phyloP scores from a whole-genome alignment of 2,329 filamentous ascomycete species.

The Davidsoniella virescens region DNA sequence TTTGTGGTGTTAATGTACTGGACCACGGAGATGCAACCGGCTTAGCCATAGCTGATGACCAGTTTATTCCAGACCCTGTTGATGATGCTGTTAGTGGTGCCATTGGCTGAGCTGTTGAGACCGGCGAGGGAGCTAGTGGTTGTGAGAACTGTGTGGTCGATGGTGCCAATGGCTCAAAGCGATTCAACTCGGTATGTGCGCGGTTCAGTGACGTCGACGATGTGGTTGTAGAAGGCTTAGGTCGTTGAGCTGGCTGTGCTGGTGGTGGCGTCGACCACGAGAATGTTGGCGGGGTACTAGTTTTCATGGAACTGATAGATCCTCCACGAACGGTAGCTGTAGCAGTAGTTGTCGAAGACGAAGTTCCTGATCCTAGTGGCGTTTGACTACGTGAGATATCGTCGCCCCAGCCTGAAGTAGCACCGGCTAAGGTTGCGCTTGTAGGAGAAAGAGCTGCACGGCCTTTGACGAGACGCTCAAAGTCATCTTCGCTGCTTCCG shows the following conservation, averaged over 20 bases:
- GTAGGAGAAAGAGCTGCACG: conserved; percentile 19
- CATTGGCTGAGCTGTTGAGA: conserved; percentile 32
- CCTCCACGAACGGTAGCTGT: conserved; percentile 18
- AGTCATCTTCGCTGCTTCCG: conserved; percentile 52
- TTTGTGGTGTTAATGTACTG: not conserved
- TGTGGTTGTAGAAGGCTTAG: conserved; percentile 32
- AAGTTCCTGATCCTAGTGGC: too few species aligned
- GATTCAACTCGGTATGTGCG: conserved; percentile 29
- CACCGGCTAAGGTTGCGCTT: conserved; percentile 24
- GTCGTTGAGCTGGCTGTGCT: conserved; percentile 17
- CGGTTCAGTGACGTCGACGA: conserved; percentile 17
- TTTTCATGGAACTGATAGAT: not conserved
- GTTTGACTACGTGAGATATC: conserved; percentile 6
- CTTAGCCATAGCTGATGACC: not conserved
- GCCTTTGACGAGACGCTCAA: conserved; percentile 79
- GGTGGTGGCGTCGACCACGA: conserved; percentile 47
- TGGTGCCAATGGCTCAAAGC: conserved; percentile 39
- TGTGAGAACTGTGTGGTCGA: conserved; percentile 47
- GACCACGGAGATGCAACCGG: not conserved
- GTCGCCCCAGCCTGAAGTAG: conserved; percentile 34
- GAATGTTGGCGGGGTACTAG: conserved; percentile 29
- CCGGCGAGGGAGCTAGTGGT: conserved; percentile 23
- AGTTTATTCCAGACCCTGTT: not conserved
- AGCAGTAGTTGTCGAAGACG: not conserved
- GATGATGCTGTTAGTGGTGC: conserved; percentile 21